A percentile compares a stretch with the other conserved stretches of the same genome.
phyloP scores from a whole-genome alignment of 192 early-diverging fungal species.

The Neocallimastix lanati region DNA sequence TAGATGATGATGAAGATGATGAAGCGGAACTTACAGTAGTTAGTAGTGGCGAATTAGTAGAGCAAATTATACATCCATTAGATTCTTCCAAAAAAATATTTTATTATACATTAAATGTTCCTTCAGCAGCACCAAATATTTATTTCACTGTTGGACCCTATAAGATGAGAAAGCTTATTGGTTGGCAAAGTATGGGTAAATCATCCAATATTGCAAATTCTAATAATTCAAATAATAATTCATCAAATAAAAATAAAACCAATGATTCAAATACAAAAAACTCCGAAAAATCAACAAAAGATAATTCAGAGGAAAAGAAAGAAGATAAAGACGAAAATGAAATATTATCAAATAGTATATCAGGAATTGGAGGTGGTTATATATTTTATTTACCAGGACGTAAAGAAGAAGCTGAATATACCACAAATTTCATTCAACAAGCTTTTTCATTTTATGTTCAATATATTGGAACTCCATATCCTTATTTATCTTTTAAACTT shows the following conservation, averaged over 20 bases:
- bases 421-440: conserved; percentile 35
- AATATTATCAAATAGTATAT: conserved; percentile 5
- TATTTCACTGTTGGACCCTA: conserved; percentile 57
- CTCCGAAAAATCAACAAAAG: background rate
- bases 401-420: conserved; percentile 37
- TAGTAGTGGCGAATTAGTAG: conserved; percentile 49
- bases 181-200: conserved; percentile 3
- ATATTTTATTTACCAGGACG: conserved; percentile 50
- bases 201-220: background rate
- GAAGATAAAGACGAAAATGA: conserved; percentile 3
- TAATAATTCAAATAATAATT: background rate
- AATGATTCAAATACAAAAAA: background rate
- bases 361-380: conserved; percentile 33
- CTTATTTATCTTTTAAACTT: conserved; percentile 55
- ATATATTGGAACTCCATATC: conserved; percentile 70
- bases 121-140: conserved; percentile 49
- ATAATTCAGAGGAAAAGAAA: background rate
- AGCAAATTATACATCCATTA: conserved; percentile 40
- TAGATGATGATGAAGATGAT: conserved; percentile 16
- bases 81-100: conserved; percentile 38
- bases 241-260: background rate
- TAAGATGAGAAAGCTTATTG: conserved; percentile 13
- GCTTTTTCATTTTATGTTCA: conserved; percentile 70
- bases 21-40: conserved; percentile 30
- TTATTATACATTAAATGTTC: conserved; percentile 45